A percentile compares a stretch with the other conserved stretches of the same genome.
These are phyloP conservation scores for Cercospora janseana DNA, from an alignment of 2,329 filamentous ascomycete species.

Conservation along the genomic window DNA sequence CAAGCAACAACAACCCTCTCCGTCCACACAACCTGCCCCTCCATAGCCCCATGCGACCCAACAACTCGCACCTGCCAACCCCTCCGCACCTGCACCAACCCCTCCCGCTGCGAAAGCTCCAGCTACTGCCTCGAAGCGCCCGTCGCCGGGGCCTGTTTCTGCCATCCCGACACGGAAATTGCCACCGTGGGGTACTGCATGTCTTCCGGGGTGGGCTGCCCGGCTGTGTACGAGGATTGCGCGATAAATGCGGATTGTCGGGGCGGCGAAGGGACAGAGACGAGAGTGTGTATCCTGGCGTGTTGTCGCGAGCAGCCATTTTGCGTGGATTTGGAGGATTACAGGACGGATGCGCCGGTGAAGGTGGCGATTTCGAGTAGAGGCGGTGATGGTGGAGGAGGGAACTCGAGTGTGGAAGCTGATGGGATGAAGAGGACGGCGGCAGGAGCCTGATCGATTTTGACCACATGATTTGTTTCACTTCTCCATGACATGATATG, in stretches of 20 bases:
- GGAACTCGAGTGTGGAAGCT: no score
- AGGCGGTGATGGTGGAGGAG: neutral
- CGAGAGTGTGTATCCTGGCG: constrained; percentile 21
- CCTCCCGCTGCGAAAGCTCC: constrained; percentile 17
- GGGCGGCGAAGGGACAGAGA: neutral
- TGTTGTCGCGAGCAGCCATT: constrained; percentile 25
- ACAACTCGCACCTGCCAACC: constrained; percentile 11
- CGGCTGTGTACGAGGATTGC: constrained; percentile 21
- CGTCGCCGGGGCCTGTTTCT: constrained; percentile 20
- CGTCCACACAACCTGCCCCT: neutral
- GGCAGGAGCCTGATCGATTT: no score
- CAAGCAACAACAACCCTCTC: neutral
- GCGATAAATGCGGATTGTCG: constrained; percentile 21
- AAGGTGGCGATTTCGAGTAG: neutral
- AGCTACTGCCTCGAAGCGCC: constrained; percentile 20
- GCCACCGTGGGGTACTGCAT: constrained; percentile 21
- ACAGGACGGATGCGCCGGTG: constrained; percentile 11
- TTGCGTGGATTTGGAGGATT: constrained; percentile 23
- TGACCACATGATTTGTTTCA: no score
- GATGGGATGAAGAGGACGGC: no score
- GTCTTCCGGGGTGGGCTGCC: constrained; percentile 21
- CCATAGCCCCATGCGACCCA: constrained; percentile 6
- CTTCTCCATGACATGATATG: no score
- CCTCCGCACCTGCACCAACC: constrained; percentile 20
- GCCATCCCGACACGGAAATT: constrained; percentile 22